phyloP scores from a whole-genome alignment of 2,329 filamentous ascomycete genomes.

The Malbranchea zuffiana region DNA sequence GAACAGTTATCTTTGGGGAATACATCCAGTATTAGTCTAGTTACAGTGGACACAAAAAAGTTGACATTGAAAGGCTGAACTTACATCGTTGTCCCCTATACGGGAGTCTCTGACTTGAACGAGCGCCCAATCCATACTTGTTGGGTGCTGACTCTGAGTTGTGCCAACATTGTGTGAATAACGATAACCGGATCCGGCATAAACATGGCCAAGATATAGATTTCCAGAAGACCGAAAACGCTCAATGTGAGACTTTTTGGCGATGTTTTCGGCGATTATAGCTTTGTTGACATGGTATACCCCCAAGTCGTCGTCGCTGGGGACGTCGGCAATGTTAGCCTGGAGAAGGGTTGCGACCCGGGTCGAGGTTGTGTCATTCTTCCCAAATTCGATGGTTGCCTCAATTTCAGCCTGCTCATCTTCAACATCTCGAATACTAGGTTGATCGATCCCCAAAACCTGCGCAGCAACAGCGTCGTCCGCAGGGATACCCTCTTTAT shows the following conservation, averaged over 20 bases:
- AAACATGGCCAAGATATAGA: slow-evolving; percentile 3
- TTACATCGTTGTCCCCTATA: slow-evolving; percentile 1
- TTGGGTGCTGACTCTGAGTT: not conserved
- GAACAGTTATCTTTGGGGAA: not conserved
- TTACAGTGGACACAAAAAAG: not conserved
- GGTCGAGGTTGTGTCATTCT: slow-evolving; percentile 1
- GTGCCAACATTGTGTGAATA: not conserved
- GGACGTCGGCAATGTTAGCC: not conserved
- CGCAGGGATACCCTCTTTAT: slow-evolving; percentile 1
- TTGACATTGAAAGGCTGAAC: not conserved
- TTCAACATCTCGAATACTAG: slow-evolving; percentile 3
- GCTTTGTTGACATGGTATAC: not conserved
- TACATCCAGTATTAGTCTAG: not conserved
- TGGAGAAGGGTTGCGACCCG: not conserved
- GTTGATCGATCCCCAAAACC: slow-evolving; percentile 3
- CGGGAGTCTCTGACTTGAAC: slow-evolving; percentile 3
- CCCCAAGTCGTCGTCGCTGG: not conserved
- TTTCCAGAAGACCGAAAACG: not conserved
- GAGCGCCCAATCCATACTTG: slow-evolving; percentile 8
- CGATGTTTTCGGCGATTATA: not conserved
- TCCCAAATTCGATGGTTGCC: not conserved
- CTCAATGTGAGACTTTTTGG: slow-evolving; percentile 1
- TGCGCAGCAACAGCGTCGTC: slow-evolving; percentile 1
- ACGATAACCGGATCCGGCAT: slow-evolving; percentile 2
- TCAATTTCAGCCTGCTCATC: slow-evolving; percentile 1